These are phyloP conservation scores for Senecio squalidus DNA, from an alignment of 140 eudicot genomes.

Conservation along the genomic window DNA sequence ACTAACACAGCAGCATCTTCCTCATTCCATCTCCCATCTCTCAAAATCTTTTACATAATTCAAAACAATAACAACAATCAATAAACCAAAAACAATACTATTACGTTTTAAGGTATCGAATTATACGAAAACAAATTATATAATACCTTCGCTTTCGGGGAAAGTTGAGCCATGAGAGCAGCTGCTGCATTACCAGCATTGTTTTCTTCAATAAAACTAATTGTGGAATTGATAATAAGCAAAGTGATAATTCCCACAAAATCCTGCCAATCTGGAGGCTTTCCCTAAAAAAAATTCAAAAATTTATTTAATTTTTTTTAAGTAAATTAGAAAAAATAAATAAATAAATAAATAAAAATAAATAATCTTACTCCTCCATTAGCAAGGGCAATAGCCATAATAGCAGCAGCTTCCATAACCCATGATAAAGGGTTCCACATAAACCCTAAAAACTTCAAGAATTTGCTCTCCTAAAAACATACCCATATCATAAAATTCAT, in stretches of 20 bases:
- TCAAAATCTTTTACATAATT: slow-evolving; percentile 46
- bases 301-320: neutral
- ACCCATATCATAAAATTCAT: slow-evolving; percentile 17
- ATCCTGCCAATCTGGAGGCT: slow-evolving; percentile 99
- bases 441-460: slow-evolving; percentile 97
- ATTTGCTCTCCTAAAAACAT: slow-evolving; percentile 82
- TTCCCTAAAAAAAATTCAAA: slow-evolving; percentile 47
- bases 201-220: slow-evolving; percentile 97
- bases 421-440: slow-evolving; percentile 99
- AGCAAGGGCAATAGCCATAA: slow-evolving; percentile 99
- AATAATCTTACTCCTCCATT: slow-evolving; percentile 85
- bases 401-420: slow-evolving; percentile 99
- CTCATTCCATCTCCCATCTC: slow-evolving; percentile 94
- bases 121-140: neutral
- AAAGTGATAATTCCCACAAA: slow-evolving; percentile 95
- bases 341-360: neutral
- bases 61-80: neutral
- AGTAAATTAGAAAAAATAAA: neutral
- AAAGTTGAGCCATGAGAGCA: slow-evolving; percentile 97
- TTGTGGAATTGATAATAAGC: slow-evolving; percentile 90
- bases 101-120: neutral
- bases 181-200: slow-evolving; percentile 99
- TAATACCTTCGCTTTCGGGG: slow-evolving; percentile 94
- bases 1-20: slow-evolving; percentile 89
- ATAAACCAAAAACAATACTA: slow-evolving; percentile 5